Conservation (phyloP, 2,329 filamentous ascomycete genomes). For the Penicillium sp. region DNA sequence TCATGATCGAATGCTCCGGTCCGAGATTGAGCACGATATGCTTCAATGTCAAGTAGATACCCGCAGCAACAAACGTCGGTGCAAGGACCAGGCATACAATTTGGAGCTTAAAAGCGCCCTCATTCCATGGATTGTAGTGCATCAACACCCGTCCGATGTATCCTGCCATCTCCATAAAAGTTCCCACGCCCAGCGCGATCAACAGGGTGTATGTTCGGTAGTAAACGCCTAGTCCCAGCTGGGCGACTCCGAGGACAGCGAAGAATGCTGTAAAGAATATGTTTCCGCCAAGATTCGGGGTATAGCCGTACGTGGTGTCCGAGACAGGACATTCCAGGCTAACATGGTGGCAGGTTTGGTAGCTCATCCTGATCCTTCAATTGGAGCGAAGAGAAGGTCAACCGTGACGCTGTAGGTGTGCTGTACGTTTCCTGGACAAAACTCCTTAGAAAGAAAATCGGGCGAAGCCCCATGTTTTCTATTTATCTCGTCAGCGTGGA, state of each 20-base stretch:
- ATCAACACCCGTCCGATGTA: constrained; percentile 59
- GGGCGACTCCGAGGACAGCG: constrained; percentile 49
- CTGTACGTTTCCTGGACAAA: neutral
- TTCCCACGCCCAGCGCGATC: constrained; percentile 50
- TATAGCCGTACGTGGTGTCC: constrained; percentile 55
- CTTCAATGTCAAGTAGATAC: constrained; percentile 59
- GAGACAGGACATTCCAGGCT: constrained; percentile 46
- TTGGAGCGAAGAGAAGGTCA: neutral
- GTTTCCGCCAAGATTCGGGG: constrained; percentile 54
- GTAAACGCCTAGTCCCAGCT: constrained; percentile 51
- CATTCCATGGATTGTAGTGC: constrained; percentile 54
- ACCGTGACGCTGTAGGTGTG: neutral
- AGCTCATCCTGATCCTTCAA: constrained; percentile 16
- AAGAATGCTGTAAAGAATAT: constrained; percentile 56
- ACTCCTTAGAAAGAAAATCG: neutral
- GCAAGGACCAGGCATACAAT: constrained; percentile 59
- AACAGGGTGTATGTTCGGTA: constrained; percentile 59
- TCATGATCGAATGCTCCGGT: constrained; percentile 48
- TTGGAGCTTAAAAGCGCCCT: constrained; percentile 53
- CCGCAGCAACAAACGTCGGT: constrained; percentile 57
- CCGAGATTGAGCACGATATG: constrained; percentile 60
- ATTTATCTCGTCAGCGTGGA: constrained; percentile 1
- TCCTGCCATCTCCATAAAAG: constrained; percentile 55
- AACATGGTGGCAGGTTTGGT: constrained; percentile 36
- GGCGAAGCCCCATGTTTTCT: neutral